Base-by-base conservation (phyloP, 176 grass and related monocot genomes). In the Triticum dicoccoides region DNA sequence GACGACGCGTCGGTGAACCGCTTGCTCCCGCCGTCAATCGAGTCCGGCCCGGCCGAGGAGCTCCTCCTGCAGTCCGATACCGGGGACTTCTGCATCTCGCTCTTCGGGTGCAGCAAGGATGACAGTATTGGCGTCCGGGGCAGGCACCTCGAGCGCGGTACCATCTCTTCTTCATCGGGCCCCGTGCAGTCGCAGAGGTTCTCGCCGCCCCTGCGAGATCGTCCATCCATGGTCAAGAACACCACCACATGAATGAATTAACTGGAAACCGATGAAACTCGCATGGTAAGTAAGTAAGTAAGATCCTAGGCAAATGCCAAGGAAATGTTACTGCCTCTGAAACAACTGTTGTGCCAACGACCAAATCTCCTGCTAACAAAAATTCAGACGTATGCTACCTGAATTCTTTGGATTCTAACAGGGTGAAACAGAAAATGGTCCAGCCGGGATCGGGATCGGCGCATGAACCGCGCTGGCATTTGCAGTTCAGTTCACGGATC, bases 61-160 rank as follows among this genome's bases (percentile, higher is more conserved):
- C 90, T 89, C 74, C 90, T 90, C 12, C 87, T 82, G 86, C 95
- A 89, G 77, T 95, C 92, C 6, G 88, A 92, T 29, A 91, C 5
- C 11, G 92, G 95, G 42, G 95, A 97, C 61, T 82, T 93, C 4
- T 84, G 73, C 2, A 63, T 29, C 33, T 93, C 89, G 6, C 23
- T 87, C 86, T 91, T 91, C 1, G 82, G 69, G 18, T 91, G 82
- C 62, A 91, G 63, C 63, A 91, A 88, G 3, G 89, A 91, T 11
- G 89, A 88, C 37, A 91, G 86, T 75, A 88, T 92, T 1, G 93
- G 88, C 78, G 95, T 91, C 86, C 90, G 83, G 44, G 95, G 92
- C 5, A 97, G 86, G 75, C 95, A 97, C 61, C 86, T 89, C 24
- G 88, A 84, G 20, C 83, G 85, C 2, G 90, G 91, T 21, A 61